phyloP scores from a whole-genome alignment of 23 red algal genomes.

The Gracilaria caudata region DNA sequence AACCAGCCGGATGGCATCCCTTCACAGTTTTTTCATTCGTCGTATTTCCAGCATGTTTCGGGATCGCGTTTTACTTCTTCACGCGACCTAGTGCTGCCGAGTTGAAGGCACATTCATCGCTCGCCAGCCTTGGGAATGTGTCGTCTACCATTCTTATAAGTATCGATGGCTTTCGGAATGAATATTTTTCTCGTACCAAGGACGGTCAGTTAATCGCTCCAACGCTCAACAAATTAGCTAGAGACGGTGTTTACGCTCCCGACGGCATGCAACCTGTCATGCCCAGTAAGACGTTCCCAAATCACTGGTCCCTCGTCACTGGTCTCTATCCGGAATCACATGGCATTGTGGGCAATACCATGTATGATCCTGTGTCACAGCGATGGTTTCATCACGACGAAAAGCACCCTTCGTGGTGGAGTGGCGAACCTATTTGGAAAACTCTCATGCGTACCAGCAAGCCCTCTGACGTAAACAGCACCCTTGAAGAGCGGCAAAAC shows the following conservation, averaged over 20 bases:
- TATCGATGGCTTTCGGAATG: conserved; percentile 82
- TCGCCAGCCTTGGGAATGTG: not conserved
- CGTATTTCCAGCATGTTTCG: conserved; percentile 20
- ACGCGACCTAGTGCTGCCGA: not conserved
- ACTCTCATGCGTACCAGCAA: conserved; percentile 41
- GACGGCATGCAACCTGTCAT: conserved; percentile 82
- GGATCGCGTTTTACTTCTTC: conserved; percentile 21
- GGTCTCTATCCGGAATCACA: conserved; percentile 73
- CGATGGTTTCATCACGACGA: conserved; percentile 65
- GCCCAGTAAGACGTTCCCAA: conserved; percentile 76
- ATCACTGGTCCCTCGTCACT: conserved; percentile 79
- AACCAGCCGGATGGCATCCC: conserved; percentile 1
- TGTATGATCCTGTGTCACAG: conserved; percentile 64
- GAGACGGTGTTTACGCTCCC: conserved; percentile 51
- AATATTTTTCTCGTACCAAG: conserved; percentile 64
- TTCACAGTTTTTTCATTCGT: conserved; percentile 15
- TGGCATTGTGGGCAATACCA: conserved; percentile 74
- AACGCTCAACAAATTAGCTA: conserved; percentile 40
- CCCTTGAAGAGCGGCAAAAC: conserved; percentile 10
- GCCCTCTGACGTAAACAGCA: not conserved
- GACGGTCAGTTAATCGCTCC: conserved; percentile 47
- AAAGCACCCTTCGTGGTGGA: conserved; percentile 65
- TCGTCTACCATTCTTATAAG: conserved; percentile 67
- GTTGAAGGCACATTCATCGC: not conserved
- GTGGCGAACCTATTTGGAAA: conserved; percentile 74